Evolutionary conservation across 164 flowering plant species (phyloP).

Genomic region (Liquidambar formosana): DNA sequence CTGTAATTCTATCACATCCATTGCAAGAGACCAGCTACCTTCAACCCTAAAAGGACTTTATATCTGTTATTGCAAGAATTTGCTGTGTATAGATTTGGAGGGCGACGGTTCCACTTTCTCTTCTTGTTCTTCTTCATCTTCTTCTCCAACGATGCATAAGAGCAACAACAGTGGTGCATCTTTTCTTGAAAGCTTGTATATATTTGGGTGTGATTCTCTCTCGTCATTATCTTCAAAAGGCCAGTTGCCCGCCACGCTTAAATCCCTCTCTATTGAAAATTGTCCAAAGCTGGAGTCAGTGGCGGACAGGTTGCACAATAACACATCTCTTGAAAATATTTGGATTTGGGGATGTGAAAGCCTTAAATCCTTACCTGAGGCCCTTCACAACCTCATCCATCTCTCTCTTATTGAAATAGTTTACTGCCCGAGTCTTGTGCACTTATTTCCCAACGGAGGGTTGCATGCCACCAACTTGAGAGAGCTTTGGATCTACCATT

Average conservation of each 20-base stretch:
- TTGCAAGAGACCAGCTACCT: too few species aligned
- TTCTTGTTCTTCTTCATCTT: too few species aligned
- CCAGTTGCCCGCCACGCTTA: background rate
- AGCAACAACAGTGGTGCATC: too few species aligned
- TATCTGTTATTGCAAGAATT: too few species aligned
- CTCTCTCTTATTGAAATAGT: background rate
- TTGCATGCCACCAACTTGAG: background rate
- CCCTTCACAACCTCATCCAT: background rate
- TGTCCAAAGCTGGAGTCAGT: slow-evolving; percentile 1
- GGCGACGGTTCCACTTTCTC: too few species aligned
- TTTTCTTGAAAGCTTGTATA: background rate
- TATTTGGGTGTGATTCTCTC: background rate
- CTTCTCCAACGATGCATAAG: too few species aligned
- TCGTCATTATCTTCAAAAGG: background rate
- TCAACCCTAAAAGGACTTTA: too few species aligned
- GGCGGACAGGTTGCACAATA: background rate
- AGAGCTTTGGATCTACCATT: background rate
- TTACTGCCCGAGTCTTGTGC: background rate
- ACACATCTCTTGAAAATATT: background rate
- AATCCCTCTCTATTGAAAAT: background rate
- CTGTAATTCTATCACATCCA: too few species aligned
- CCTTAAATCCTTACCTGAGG: slow-evolving; percentile 1
- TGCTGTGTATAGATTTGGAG: too few species aligned
- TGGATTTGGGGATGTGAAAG: background rate
- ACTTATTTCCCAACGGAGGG: background rate